phyloP scores from a whole-genome alignment of 176 grass and related monocot genomes.

The Bonia amplexicaulis region DNA sequence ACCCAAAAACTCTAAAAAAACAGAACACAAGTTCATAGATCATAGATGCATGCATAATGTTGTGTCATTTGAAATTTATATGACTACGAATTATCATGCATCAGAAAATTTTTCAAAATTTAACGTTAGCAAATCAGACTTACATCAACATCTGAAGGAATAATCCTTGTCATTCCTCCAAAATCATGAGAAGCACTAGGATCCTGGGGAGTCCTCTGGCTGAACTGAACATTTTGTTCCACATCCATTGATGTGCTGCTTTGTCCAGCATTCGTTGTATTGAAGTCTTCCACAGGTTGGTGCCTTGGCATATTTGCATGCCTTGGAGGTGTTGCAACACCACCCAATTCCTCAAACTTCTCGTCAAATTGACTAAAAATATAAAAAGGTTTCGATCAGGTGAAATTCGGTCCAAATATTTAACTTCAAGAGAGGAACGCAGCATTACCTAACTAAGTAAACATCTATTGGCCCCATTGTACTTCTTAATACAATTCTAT shows the following conservation, averaged over 20 bases:
- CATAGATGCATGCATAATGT: constrained; percentile 2
- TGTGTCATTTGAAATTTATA: not conserved
- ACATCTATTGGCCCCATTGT: constrained; percentile 99
- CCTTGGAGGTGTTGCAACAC: constrained; percentile 37
- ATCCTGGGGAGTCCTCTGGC: constrained; percentile 38
- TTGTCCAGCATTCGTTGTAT: constrained; percentile 29
- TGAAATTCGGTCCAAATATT: not conserved
- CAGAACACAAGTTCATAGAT: constrained; percentile 17
- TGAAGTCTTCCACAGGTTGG: constrained; percentile 21
- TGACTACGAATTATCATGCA: not conserved
- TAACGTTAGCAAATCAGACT: constrained; percentile 9
- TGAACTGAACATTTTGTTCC: constrained; percentile 28
- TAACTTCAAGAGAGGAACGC: constrained; percentile 20
- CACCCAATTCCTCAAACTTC: constrained; percentile 77
- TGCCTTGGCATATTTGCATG: constrained; percentile 15
- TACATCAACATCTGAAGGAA: constrained; percentile 86
- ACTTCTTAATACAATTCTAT: constrained; percentile 93
- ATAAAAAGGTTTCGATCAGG: constrained; percentile 31
- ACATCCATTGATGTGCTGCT: constrained; percentile 38
- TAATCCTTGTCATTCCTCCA: constrained; percentile 88
- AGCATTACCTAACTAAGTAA: constrained; percentile 93
- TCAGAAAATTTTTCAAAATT: not conserved
- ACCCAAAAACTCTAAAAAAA: constrained; percentile 6
- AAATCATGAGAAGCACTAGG: constrained; percentile 57
- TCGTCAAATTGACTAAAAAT: constrained; percentile 83